These are phyloP conservation scores for Plasmodium gallinaceum DNA, from an alignment of 169 alveolate species.

Conservation along the genomic window DNA sequence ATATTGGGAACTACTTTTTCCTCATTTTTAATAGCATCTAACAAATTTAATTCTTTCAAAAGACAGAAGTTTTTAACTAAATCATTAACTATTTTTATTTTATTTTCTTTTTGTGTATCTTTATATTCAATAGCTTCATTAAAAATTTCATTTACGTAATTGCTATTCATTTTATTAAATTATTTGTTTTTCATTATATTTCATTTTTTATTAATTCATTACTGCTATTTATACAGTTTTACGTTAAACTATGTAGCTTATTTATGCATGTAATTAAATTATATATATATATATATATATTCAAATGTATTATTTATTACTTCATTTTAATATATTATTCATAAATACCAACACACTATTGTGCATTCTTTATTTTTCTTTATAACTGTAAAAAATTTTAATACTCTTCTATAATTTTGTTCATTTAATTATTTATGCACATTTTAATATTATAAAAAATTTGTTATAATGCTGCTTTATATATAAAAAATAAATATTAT, in stretches of 20 bases:
- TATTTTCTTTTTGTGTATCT: constrained; percentile 45
- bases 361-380: neutral
- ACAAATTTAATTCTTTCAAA: constrained; percentile 67
- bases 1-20: constrained; percentile 7
- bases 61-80: constrained; percentile 71
- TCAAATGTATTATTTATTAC: neutral
- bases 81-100: constrained; percentile 55
- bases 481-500: too few relatives aligned
- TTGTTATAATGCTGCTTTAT: too few relatives aligned
- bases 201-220: neutral
- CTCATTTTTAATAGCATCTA: constrained; percentile 43
- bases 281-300: neutral
- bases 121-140: constrained; percentile 34
- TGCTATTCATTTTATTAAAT: constrained; percentile 24
- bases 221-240: neutral
- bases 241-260: constrained; percentile 20
- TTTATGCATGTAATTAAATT: neutral
- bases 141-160: constrained; percentile 19
- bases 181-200: too few relatives aligned
- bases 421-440: too few relatives aligned
- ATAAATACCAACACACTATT: neutral
- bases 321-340: constrained; percentile 1
- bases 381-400: constrained; percentile 4
- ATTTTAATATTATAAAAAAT: too few relatives aligned
- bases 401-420: neutral